phyloP scores from a whole-genome alignment of 2,329 filamentous ascomycete species.

The Stagonosporopsis cucurbitacearum region DNA sequence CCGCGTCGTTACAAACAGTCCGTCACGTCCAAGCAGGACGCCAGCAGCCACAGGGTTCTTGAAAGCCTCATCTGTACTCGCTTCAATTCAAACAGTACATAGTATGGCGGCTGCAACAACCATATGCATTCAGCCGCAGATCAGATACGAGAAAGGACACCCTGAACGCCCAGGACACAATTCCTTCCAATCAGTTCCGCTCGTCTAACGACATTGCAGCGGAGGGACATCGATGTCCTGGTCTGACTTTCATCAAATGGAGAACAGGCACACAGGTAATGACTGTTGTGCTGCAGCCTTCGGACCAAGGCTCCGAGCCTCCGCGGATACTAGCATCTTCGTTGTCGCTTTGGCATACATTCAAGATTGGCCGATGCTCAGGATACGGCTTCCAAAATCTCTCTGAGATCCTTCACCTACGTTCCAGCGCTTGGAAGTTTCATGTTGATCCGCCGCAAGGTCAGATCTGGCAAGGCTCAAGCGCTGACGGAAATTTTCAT shows the following conservation, averaged over 20 bases:
- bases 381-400: slow-evolving; percentile 35
- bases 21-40: slow-evolving; percentile 1
- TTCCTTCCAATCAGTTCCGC: slow-evolving; percentile 10
- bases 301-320: background rate
- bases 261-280: too few species aligned
- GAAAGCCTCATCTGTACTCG: slow-evolving; percentile 1
- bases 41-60: slow-evolving; percentile 6
- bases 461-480: slow-evolving; percentile 40
- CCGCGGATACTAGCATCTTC: slow-evolving; percentile 12
- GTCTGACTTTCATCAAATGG: background rate
- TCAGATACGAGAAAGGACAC: slow-evolving; percentile 5
- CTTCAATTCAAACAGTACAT: background rate
- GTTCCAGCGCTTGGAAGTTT: slow-evolving; percentile 42
- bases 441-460: slow-evolving; percentile 39
- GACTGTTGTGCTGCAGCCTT: background rate
- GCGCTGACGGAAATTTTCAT: slow-evolving; percentile 31
- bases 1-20: background rate
- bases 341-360: slow-evolving; percentile 2
- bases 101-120: slow-evolving; percentile 9
- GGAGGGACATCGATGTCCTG: background rate
- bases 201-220: slow-evolving; percentile 1
- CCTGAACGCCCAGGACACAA: background rate
- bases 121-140: slow-evolving; percentile 17
- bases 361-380: slow-evolving; percentile 34
- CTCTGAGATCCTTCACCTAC: slow-evolving; percentile 39